A percentile compares a stretch with the other conserved stretches of the same genome.
These are phyloP conservation scores for Malassezia caprae DNA, from an alignment of 1,284 basidiomycete genomes.

Conservation along the genomic window DNA sequence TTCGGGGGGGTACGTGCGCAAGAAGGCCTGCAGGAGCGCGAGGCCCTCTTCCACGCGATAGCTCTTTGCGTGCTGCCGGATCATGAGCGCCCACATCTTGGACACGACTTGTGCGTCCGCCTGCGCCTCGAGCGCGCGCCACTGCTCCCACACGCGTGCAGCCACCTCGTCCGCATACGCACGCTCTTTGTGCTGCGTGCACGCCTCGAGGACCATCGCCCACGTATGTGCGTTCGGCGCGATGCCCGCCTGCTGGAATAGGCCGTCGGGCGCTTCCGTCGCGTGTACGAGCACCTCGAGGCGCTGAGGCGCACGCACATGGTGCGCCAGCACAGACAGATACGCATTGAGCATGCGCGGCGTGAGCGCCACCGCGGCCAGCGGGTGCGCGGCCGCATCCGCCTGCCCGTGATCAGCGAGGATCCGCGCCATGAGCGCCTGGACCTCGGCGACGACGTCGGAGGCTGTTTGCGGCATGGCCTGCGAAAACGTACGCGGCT, in stretches of 20 bases:
- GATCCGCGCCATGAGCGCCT: constrained; percentile 62
- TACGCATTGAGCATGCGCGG: constrained; percentile 69
- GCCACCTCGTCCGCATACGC: constrained; percentile 4
- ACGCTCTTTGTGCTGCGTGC: not conserved
- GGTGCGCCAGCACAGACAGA: constrained; percentile 58
- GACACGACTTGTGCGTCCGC: constrained; percentile 17
- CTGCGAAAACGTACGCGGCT: constrained; percentile 52
- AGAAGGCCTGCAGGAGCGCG: constrained; percentile 4
- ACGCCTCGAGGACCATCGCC: constrained; percentile 23
- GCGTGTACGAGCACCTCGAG: constrained; percentile 9
- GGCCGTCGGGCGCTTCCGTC: constrained; percentile 9
- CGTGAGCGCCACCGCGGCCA: constrained; percentile 58
- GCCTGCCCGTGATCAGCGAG: constrained; percentile 51
- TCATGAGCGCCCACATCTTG: constrained; percentile 23
- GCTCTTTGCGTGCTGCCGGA: constrained; percentile 26
- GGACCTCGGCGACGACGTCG: constrained; percentile 65
- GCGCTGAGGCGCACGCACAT: constrained; percentile 53
- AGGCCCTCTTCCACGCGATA: not conserved
- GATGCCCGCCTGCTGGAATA: constrained; percentile 23
- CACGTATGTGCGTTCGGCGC: constrained; percentile 29
- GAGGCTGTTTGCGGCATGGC: constrained; percentile 58
- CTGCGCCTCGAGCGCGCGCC: not conserved
- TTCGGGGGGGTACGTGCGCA: constrained; percentile 6
- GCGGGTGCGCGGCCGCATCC: constrained; percentile 49
- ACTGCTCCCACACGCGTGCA: constrained; percentile 22